Evolutionary conservation across 1,139 yeast genomes (phyloP), one percentile per base, ranked within the genome.

Genomic region (Zygoascus hellenicus): DNA sequence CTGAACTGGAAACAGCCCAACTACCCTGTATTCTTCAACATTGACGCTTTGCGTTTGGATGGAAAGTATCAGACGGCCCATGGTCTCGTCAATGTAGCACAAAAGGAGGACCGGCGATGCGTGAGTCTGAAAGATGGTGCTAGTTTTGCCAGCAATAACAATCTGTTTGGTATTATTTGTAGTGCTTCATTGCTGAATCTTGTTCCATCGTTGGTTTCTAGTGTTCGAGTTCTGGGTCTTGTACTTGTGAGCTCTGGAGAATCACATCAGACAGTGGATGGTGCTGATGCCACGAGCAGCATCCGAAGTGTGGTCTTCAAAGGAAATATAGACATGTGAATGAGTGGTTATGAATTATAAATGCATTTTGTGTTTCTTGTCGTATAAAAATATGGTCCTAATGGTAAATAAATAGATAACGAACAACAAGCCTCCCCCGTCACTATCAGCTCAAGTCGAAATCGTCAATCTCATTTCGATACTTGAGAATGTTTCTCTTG

Each of bases 1-100:
- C 71, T 92, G 57, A 92, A 92, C 65, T 92, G 98, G 98, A 92
- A 92, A 66, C 98, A 92, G 67, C 98, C 98, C 4, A 92, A 90
- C 65, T 92, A 85, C 67, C 97, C 98, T 0, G 97, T 92, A 0
- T 83, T 92, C 56, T 84, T 86, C 66, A 78, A 82, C 46, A 79
- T 90, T 78, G 83, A 80, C 41, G 63, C 58, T 1, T 50, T 60
- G 17, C 46, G 51, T 10, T 50, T 56, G 22, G 36, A 44, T 36
- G 44, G 43, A 29, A 63, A 65, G 41, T 60, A 59, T 50, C 58
- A 60, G 19, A 60, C 69, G 22, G 70, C 72, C 2, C 69, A 69
- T 48, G 65, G 63, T 10, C 53, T 63, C 47, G 58, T 61, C 5
- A 55, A 59, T 33, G 47, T 48, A 15, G 50, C 46, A 2, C 39